These are phyloP conservation scores for Ulota crispa DNA, from an alignment of 225 moss, liverwort and hornwort genomes.

Conservation along the genomic window DNA sequence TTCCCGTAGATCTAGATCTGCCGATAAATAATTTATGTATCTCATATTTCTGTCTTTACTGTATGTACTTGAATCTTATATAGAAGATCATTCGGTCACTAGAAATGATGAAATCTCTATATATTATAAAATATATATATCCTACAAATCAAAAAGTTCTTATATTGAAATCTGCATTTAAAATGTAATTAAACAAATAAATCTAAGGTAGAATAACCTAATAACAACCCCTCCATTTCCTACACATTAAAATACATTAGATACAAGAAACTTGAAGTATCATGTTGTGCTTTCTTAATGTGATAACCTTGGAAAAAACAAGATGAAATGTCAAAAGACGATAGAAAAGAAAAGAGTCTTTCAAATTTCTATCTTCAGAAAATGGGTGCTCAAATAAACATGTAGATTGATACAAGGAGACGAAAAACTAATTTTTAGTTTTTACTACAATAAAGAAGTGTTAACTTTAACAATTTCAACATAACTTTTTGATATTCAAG, in stretches of 20 bases:
- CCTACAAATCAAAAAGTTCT: not conserved
- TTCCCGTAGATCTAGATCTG: not conserved
- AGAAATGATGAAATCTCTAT: not conserved
- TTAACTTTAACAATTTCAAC: too few species aligned
- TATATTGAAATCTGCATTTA: not conserved
- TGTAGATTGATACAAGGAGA: too few species aligned
- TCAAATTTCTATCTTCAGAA: too few species aligned
- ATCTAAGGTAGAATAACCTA: not conserved
- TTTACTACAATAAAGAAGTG: too few species aligned
- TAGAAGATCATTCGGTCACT: not conserved
- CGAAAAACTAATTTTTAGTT: too few species aligned
- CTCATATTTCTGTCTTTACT: not conserved
- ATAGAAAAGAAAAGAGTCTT: accelerated
- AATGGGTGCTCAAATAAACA: too few species aligned
- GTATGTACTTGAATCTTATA: not conserved
- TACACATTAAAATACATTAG: accelerated
- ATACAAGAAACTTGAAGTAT: too few species aligned
- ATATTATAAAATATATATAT: too few species aligned
- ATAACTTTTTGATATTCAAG: too few species aligned
- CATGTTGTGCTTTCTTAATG: not conserved
- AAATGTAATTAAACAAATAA: not conserved
- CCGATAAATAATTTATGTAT: not conserved
- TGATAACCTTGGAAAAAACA: too few species aligned
- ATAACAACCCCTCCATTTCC: accelerated
- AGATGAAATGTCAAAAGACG: not conserved